A percentile compares a stretch with the other conserved stretches of the same genome.
Conservation (phyloP, 306 rosid species). For the Vigna reflexopilosa region DNA sequence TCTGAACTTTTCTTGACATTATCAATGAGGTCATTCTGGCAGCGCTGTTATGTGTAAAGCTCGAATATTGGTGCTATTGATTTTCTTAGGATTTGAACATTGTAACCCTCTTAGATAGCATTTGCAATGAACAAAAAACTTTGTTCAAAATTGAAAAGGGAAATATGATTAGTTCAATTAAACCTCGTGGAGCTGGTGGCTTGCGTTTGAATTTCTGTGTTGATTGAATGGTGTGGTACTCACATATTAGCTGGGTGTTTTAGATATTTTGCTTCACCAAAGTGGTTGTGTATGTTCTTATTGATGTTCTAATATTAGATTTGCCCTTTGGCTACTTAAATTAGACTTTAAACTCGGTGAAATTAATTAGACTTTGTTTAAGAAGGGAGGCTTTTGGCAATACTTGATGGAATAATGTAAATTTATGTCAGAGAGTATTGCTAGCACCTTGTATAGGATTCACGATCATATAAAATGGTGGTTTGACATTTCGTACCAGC, state of each 20-base stretch:
- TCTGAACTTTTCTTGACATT: neutral
- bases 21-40: neutral
- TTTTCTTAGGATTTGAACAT: neutral
- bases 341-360: neutral
- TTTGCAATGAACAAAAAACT: neutral
- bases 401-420: neutral
- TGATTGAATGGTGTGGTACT: constrained; percentile 21
- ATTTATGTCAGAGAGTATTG: neutral
- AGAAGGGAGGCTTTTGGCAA: neutral
- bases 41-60: neutral
- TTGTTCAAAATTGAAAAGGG: constrained; percentile 17
- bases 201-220: constrained; percentile 8
- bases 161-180: neutral
- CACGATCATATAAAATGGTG: neutral
- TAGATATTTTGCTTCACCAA: constrained; percentile 19
- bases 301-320: neutral
- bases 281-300: neutral
- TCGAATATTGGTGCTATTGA: neutral
- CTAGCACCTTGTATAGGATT: constrained; percentile 16
- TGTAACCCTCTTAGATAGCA: neutral
- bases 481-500: neutral
- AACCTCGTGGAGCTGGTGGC: neutral
- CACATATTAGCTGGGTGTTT: constrained; percentile 12
- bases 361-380: neutral
- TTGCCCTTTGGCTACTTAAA: constrained; percentile 1